Evolutionary conservation across 441 rosid species (phyloP), one percentile per base, ranked within the genome.

Genomic region (Erodium trifolium): DNA sequence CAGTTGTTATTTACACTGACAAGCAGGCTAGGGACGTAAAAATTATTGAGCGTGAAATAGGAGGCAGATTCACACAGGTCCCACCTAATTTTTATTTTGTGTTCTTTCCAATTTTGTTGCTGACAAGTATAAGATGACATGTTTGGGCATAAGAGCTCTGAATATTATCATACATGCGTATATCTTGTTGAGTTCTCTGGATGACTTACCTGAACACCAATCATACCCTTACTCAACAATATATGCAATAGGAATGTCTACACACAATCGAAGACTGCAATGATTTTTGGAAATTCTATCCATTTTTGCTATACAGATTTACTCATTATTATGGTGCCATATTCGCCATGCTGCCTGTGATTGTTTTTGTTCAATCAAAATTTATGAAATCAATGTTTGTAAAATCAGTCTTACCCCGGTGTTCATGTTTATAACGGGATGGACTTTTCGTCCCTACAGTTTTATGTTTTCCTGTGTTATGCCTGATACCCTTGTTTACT

Each of bases 11-110:
- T 72, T 84, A 95, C 77, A 70, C 89, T 41, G 81, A 74, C 41
- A 88, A 92, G 4, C 92, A 95, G 73, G 60, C 77, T 12, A 88
- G 93, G 80, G 81, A 83, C 71, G 86, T 95, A 55, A 84, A 27
- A 79, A 68, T 76, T 60, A 86, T 88, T 71, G 99, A 92, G 80
- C 89, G 81, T 43, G 99, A 95, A 73, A 87, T 90, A 3, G 99
- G 99, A 59, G 78, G 93, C 81, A 75, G 79, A 80, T 95, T 95
- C 82, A 81, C 82, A 0, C 89, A 92, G 98, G 98, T 94, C 31
- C 68, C n/a, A 13, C 41, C 60, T 47, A 63, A 8, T 53, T 43
- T 70, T 51, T 53, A 67, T 12, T 35, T 53, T 47, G 66, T 75
- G 67, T 29, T 43, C 29, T 76, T 72, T 78, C 75, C 19, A 14